These are phyloP conservation scores for Sparassis latifolia DNA, from an alignment of 1,284 basidiomycete species.

Conservation along the genomic window DNA sequence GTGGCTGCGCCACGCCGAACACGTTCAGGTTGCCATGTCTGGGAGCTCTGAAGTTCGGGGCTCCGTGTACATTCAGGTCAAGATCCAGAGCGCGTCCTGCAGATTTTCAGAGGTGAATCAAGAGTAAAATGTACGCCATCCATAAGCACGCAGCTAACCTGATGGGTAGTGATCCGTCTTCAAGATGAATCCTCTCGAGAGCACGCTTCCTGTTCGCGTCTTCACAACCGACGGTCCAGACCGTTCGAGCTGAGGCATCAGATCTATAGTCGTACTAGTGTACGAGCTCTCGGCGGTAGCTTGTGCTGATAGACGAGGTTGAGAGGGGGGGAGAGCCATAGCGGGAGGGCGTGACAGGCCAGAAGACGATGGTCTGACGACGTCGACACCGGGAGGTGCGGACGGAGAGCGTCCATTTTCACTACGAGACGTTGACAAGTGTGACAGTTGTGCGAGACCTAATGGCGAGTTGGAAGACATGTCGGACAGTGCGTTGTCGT, in stretches of 20 bases:
- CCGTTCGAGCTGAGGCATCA: conserved; percentile 53
- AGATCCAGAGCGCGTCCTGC: conserved; percentile 82
- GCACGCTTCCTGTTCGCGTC: conserved; percentile 80
- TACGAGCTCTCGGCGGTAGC: no score
- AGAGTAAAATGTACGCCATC: not conserved
- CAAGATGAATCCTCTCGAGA: conserved; percentile 86
- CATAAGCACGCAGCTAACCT: conserved; percentile 34
- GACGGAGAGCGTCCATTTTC: no score
- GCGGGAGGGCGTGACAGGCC: no score
- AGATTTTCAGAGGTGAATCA: not conserved
- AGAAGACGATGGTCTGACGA: no score
- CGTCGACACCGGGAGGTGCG: no score
- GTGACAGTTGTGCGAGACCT: no score
- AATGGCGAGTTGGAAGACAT: no score
- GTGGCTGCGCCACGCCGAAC: conserved; percentile 93
- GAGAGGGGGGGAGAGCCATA: no score
- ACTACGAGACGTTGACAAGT: no score
- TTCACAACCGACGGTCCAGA: conserved; percentile 78
- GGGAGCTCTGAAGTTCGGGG: conserved; percentile 91
- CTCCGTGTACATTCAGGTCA: conserved; percentile 90
- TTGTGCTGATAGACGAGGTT: no score
- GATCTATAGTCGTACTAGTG: conserved; percentile 32
- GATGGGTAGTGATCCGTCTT: conserved; percentile 94
- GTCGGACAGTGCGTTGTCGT: no score
- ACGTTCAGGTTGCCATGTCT: conserved; percentile 77